These are phyloP conservation scores for Mycena alexandri DNA, from an alignment of 768 basidiomycete species.

Conservation along the genomic window DNA sequence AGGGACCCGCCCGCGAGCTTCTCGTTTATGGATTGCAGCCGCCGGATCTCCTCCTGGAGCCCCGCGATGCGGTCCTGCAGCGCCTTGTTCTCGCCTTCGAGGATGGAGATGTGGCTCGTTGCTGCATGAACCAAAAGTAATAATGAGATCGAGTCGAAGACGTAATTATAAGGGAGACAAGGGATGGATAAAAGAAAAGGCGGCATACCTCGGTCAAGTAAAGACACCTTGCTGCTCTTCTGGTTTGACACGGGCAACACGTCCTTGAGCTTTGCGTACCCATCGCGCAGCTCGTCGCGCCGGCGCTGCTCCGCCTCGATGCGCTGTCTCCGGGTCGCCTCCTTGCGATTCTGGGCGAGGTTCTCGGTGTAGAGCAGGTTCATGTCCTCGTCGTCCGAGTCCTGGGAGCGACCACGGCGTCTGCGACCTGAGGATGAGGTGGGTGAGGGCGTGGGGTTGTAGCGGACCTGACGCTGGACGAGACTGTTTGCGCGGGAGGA, in stretches of 20 bases:
- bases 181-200: constrained; percentile 19
- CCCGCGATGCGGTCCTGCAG: constrained; percentile 75
- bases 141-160: not conserved
- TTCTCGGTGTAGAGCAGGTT: constrained; percentile 76
- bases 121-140: constrained; percentile 60
- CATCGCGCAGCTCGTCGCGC: constrained; percentile 90
- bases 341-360: constrained; percentile 83
- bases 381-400: constrained; percentile 83
- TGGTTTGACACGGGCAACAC: constrained; percentile 89
- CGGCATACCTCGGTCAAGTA: constrained; percentile 89
- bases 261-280: constrained; percentile 89
- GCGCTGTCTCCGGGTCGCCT: constrained; percentile 85
- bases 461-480: constrained; percentile 80
- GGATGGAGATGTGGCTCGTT: constrained; percentile 80
- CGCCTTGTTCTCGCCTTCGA: constrained; percentile 80
- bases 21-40: constrained; percentile 84
- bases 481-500: constrained; percentile 82
- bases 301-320: constrained; percentile 93
- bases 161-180: not conserved
- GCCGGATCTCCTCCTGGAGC: constrained; percentile 76
- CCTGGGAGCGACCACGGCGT: constrained; percentile 78
- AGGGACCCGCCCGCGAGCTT: constrained; percentile 79
- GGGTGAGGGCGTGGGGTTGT: constrained; percentile 87
- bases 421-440: constrained; percentile 79
- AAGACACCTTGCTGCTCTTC: constrained; percentile 91